A percentile compares a stretch with the other conserved stretches of the same genome.
phyloP scores from a whole-genome alignment of 768 basidiomycete genomes.

The Rhodosporidiobolus sp. region DNA sequence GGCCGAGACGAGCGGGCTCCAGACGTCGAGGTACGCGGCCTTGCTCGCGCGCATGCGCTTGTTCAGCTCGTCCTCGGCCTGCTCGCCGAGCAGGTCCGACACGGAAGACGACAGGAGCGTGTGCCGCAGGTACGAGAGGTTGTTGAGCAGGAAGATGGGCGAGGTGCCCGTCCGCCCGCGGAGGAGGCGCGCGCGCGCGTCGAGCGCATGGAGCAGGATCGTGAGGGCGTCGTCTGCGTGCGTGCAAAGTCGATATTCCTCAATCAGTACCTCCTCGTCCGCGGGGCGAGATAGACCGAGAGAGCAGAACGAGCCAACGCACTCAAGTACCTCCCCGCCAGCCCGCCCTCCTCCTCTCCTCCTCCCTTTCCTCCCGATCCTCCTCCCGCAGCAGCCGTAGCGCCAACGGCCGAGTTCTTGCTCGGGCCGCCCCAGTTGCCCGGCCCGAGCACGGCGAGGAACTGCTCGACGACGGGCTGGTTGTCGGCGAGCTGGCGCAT shows the following conservation, averaged over 20 bases:
- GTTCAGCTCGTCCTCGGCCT: slow-evolving; percentile 42
- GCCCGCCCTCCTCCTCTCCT: slow-evolving; percentile 19
- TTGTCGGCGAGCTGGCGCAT: slow-evolving; percentile 43
- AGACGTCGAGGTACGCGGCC: slow-evolving; percentile 43
- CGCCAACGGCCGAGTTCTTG: background rate
- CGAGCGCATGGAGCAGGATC: slow-evolving; percentile 34
- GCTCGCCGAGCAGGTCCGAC: slow-evolving; percentile 41
- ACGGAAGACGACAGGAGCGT: slow-evolving; percentile 37
- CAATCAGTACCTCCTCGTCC: background rate
- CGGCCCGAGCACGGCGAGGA: slow-evolving; percentile 41
- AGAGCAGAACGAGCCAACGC: background rate
- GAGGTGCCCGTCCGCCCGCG: slow-evolving; percentile 22
- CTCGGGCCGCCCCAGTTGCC: slow-evolving; percentile 43
- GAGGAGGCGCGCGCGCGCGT: slow-evolving; percentile 27
- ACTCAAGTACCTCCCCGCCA: slow-evolving; percentile 41
- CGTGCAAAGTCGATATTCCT: background rate
- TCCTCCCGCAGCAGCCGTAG: background rate
- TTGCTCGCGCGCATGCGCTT: slow-evolving; percentile 41
- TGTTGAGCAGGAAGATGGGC: slow-evolving; percentile 44
- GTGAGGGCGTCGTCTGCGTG: slow-evolving; percentile 41
- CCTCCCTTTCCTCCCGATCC: background rate
- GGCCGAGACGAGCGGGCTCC: slow-evolving; percentile 41
- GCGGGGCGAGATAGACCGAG: background rate
- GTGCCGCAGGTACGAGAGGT: slow-evolving; percentile 42
- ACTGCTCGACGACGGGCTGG: slow-evolving; percentile 35